Evolutionary conservation across 768 basidiomycete genomes (phyloP).

Genomic region (Pholiota molesta): DNA sequence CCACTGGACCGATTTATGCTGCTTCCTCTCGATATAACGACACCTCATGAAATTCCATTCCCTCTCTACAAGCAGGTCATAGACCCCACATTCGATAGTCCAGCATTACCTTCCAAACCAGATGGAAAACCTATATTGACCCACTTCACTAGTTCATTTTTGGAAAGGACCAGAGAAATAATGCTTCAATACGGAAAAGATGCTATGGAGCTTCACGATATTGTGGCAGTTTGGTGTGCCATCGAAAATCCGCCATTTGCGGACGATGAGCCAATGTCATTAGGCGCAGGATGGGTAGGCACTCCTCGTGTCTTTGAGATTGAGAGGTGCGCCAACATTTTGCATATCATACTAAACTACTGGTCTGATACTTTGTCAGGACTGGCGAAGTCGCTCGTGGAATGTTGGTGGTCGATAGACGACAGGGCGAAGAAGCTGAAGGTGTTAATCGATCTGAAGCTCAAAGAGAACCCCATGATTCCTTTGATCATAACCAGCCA

Average conservation of each 20-base stretch:
- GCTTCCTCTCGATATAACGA: slow-evolving; percentile 83
- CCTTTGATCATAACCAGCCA: slow-evolving; percentile 1
- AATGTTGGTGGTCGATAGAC: slow-evolving; percentile 84
- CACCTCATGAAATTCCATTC: slow-evolving; percentile 79
- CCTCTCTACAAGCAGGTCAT: slow-evolving; percentile 56
- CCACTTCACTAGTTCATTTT: slow-evolving; percentile 81
- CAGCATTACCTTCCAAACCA: slow-evolving; percentile 47
- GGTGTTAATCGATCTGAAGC: slow-evolving; percentile 68
- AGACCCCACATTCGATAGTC: slow-evolving; percentile 61
- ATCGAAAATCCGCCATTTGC: slow-evolving; percentile 63
- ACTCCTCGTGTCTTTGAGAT: slow-evolving; percentile 61
- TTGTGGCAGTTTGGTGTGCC: slow-evolving; percentile 88
- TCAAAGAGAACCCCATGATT: slow-evolving; percentile 36
- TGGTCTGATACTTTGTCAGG: slow-evolving; percentile 36
- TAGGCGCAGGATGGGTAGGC: slow-evolving; percentile 60
- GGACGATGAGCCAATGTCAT: slow-evolving; percentile 25
- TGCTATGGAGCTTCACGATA: slow-evolving; percentile 89
- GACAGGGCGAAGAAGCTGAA: slow-evolving; percentile 65
- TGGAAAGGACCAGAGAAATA: slow-evolving; percentile 72
- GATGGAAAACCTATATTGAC: slow-evolving; percentile 58
- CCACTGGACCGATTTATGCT: slow-evolving; percentile 71
- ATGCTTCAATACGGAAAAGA: slow-evolving; percentile 85
- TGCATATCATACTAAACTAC: not conserved
- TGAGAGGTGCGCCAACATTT: slow-evolving; percentile 53
- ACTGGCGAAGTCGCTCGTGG: slow-evolving; percentile 81